Evolutionary conservation across 2,329 filamentous ascomycete genomes (phyloP), one percentile per base, ranked within the genome.

Genomic region (Fusarium mexicanum): DNA sequence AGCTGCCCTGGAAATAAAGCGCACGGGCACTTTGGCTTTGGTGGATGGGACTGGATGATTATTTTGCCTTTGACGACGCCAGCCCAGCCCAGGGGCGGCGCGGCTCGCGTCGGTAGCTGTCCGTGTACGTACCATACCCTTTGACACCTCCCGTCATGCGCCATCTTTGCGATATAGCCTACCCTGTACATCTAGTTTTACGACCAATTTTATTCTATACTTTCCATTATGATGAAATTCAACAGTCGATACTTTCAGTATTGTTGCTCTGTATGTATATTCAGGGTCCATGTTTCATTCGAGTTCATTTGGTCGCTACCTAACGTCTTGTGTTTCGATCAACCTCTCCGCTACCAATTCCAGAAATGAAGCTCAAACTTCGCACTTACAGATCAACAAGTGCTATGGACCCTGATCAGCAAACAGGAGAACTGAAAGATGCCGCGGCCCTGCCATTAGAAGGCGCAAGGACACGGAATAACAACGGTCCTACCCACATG

Each of bases 1-100:
- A 62, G 48, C 67, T 61, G 53, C 31, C 61, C 62, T 55, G 48
- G 38, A 37, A 47, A 66, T 48, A 53, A 33, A 54, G 58, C 59
- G 67, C 67, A 59, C 64, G 41, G 44, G n/a, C 31, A 20, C 18
- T 48, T 16, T 48, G 20, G 14, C 18, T 48, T 16, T 48, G 20
- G 10, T 31, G 26, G 14, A 20, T 35, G 12, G 31, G n/a, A 35
- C 47, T 38, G 37, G 22, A 35, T 43, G 41, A 41, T 67, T 44
- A 48, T 35, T 48, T 62, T 35, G 35, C 59, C 61, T 46, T 46
- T 46, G 65, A 55, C 53, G 41, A 58, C 38, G 51, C 65, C 29
- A 37, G 16, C 35, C 35, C 29, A 37, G 16, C 4, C 35, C 17
- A 51, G 46, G n/a, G 31, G 46, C 65, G 59, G 50, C 59, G 67